Base-by-base conservation (phyloP, 306 rosid species). In the Vigna mungo region DNA sequence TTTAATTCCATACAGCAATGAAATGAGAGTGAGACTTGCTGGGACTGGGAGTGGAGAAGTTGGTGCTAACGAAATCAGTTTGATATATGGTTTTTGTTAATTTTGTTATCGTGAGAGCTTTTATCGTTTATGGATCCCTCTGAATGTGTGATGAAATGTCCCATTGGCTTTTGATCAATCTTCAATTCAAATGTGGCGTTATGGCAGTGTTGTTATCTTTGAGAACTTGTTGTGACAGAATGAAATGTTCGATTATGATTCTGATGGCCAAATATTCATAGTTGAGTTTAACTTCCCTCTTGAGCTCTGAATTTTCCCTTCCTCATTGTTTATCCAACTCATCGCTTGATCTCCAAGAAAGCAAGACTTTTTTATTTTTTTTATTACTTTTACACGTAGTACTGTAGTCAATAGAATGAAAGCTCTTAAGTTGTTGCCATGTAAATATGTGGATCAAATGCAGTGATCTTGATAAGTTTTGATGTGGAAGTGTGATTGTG, bases 241-340 rank as follows among this genome's bases (percentile, higher is more conserved):
- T 59, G 55, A 52, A 52, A 7, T 77, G 76, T 69, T 25, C 5
- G 48, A 51, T 36, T 65, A 41, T 73, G 70, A 66, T 82, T 25
- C 39, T 82, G 63, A 82, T 67, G 36, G 46, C 46, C 39, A 7
- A 21, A 11, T 52, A 32, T 39, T 16, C 49, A 9, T 51, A 16
- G 2, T 58, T 58, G n/a, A 25, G 15, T 11, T 56, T 56, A 11
- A 14, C 36, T 56, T 56, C 8, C 63, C n/a, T 23, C 14, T 21
- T 11, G 7, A 11, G 15, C 32, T 21, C 34, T 21, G 25, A 55
- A 55, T 20, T 55, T 52, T 4, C 7, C 32, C 27, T 15, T 23
- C 16, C 49, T 3, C 0, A n/a, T 21, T 5, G 4, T 0, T 58
- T 58, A 58, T 58, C 63, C 62, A 58, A 25, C 64, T 23, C 64